A percentile compares a stretch with the other conserved stretches of the same genome.
Conservation (phyloP, 2,329 filamentous ascomycete genomes). For the Colletotrichum sansevieriae region DNA sequence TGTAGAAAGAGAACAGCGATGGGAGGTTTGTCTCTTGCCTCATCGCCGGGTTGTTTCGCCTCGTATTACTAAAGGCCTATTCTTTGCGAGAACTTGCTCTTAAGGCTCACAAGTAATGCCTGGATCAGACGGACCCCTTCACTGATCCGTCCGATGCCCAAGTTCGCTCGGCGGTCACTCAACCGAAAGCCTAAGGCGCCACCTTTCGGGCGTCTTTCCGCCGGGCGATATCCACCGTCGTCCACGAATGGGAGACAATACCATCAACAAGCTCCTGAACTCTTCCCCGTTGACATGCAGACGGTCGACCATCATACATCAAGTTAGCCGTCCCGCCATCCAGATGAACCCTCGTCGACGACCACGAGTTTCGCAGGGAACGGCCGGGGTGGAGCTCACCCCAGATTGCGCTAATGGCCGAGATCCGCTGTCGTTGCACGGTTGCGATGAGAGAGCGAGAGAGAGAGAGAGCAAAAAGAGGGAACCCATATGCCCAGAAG, state of each 20-base stretch:
- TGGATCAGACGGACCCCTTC: constrained; percentile 28
- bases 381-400: background rate
- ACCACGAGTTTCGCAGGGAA: constrained; percentile 28
- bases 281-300: background rate
- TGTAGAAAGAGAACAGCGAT: too few species aligned
- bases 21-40: too few species aligned
- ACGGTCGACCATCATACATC: background rate
- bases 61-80: too few species aligned
- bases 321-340: constrained; percentile 33
- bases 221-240: constrained; percentile 15
- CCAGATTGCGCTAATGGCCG: too few species aligned
- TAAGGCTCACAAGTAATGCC: background rate
- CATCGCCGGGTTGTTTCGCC: too few species aligned
- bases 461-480: background rate
- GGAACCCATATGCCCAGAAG: background rate
- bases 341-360: background rate
- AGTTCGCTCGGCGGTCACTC: background rate
- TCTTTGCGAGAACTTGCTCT: too few species aligned
- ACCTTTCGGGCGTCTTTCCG: constrained; percentile 14
- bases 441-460: too few species aligned
- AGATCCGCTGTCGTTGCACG: too few species aligned
- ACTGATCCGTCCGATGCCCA: background rate
- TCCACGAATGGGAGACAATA: constrained; percentile 23
- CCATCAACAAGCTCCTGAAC: background rate
- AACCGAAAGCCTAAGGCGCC: constrained; percentile 9